Evolutionary conservation across 768 basidiomycete species (phyloP), one percentile per base, ranked within the genome.

Genomic region (Serendipita indica): DNA sequence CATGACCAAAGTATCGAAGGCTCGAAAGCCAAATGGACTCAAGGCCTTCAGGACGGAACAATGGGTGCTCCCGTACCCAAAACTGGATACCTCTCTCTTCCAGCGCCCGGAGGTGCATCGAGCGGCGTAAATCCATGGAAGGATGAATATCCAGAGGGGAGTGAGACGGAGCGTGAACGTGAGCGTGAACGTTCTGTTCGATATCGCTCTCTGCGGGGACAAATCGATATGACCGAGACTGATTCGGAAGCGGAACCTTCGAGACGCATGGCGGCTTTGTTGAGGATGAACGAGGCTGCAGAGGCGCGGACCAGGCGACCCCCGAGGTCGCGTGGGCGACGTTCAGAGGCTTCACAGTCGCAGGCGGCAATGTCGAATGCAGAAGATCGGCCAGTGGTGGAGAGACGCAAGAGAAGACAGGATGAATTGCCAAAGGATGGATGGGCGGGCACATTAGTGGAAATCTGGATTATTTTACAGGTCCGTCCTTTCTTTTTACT

Each of bases 381-480:
- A n/a, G n/a, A n/a, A n/a, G n/a, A n/a, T n/a, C n/a, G n/a, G n/a
- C n/a, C n/a, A n/a, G n/a, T n/a, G n/a, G n/a, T n/a, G n/a, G n/a
- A n/a, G n/a, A n/a, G n/a, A n/a, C n/a, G n/a, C n/a, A n/a, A n/a
- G n/a, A n/a, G n/a, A n/a, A n/a, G n/a, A n/a, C n/a, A 62, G 16
- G 58, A 84, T 52, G 67, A 89, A 62, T 64, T 90, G 52, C 49
- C 41, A 5, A 43, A 54, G 22, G 32, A 27, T 33, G 49, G 49
- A 54, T 54, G 22, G 49, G 25, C 22, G 7, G n/a, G 49, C 7
- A 54, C 49, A 16, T 28, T 54, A 25, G 22, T 54, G 22, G 84
- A 88, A 70, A 67, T 86, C 20, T 90, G 89, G 89, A 69, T 90
- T 62, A 88, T 87, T 86, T 67, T 89, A 60, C 89, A 91, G 69